Conservation (phyloP, 2,329 filamentous ascomycete genomes). For the Phaeophleospora eucalypticola region DNA sequence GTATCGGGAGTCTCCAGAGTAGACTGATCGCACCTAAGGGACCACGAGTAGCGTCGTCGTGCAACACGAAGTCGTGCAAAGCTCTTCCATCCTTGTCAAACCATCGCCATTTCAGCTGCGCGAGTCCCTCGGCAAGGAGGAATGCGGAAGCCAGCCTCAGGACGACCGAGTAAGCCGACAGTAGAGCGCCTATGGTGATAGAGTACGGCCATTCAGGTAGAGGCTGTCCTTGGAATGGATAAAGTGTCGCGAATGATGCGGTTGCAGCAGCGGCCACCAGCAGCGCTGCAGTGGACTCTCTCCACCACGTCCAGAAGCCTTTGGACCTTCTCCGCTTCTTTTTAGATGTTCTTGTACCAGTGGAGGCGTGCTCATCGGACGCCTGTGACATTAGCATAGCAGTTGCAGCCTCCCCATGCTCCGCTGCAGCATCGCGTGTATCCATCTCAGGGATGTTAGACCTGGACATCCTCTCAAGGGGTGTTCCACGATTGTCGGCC, state of each 20-base stretch:
- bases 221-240: conserved; percentile 9
- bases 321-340: too few species aligned
- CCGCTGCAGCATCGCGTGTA: too few species aligned
- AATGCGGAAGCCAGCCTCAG: conserved; percentile 6
- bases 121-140: conserved; percentile 9
- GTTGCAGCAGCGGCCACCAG: conserved; percentile 1
- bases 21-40: conserved; percentile 6
- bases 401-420: too few species aligned
- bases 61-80: conserved; percentile 8
- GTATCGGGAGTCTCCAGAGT: not conserved
- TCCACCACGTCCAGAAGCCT: too few species aligned
- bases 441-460: too few species aligned
- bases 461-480: too few species aligned
- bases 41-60: conserved; percentile 9
- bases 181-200: conserved; percentile 9
- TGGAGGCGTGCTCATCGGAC: too few species aligned
- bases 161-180: conserved; percentile 12
- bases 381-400: too few species aligned
- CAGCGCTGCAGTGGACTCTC: conserved; percentile 1
- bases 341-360: too few species aligned
- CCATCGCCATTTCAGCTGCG: conserved; percentile 12
- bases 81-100: conserved; percentile 2
- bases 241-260: conserved; percentile 9
- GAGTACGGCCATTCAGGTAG: conserved; percentile 13
- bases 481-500: too few species aligned